Conservation (phyloP, 306 rosid genomes). For the Acmispon strigosus region DNA sequence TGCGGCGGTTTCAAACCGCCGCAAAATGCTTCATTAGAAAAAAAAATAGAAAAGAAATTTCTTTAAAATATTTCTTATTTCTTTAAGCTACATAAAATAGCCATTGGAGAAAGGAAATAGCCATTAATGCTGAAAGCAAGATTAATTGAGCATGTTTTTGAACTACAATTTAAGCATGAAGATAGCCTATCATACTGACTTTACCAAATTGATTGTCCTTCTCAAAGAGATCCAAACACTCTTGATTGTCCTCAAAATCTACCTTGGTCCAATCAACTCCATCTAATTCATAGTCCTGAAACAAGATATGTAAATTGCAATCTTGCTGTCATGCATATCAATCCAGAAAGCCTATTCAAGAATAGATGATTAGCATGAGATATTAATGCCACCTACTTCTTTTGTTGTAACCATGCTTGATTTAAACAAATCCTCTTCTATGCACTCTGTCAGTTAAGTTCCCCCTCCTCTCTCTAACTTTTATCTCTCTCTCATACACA, state of each 20-base stretch:
- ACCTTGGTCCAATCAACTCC: conserved; percentile 85
- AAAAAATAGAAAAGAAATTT: too few species aligned
- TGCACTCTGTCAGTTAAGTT: neutral
- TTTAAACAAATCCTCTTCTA: neutral
- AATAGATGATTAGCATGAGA: neutral
- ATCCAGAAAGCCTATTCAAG: neutral
- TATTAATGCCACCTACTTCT: neutral
- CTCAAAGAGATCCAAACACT: conserved; percentile 89
- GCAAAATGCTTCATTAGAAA: too few species aligned
- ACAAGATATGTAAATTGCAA: conserved; percentile 17
- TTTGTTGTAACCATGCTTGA: neutral
- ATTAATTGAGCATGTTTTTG: too few species aligned
- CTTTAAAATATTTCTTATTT: too few species aligned
- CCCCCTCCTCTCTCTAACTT: neutral
- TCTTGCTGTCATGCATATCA: conserved; percentile 1
- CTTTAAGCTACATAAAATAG: too few species aligned
- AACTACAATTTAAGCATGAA: too few species aligned
- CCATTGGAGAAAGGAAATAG: too few species aligned
- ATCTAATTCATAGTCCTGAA: conserved; percentile 86
- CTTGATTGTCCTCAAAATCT: conserved; percentile 89
- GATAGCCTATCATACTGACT: too few species aligned
- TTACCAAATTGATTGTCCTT: too few species aligned
- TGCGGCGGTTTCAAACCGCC: too few species aligned
- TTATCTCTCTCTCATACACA: neutral
- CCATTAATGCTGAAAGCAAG: too few species aligned